A percentile compares a stretch with the other conserved stretches of the same genome.
phyloP scores from a whole-genome alignment of 2,329 filamentous ascomycete genomes.

The Emericellopsis cladophorae region DNA sequence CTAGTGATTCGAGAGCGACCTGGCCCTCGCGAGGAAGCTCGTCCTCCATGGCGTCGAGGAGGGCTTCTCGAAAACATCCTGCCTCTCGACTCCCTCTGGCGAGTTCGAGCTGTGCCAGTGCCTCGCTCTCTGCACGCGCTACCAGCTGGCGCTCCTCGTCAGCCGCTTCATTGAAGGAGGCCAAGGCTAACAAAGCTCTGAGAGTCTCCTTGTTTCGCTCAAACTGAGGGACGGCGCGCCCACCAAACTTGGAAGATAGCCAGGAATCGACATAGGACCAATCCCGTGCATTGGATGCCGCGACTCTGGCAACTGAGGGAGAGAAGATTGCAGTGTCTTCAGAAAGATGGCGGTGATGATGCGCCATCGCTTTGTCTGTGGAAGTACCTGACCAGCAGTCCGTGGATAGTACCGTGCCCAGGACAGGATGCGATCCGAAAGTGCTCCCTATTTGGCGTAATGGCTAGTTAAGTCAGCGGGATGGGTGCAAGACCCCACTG shows the following conservation, averaged over 20 bases:
- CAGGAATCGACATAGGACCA: conserved; percentile 83
- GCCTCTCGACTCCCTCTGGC: conserved; percentile 3
- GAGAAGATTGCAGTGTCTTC: conserved; percentile 48
- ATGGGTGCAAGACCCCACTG: too few relatives aligned
- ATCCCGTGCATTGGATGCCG: conserved; percentile 74
- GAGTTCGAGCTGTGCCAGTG: conserved; percentile 38
- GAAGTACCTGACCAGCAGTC: too few relatives aligned
- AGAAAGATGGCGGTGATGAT: conserved; percentile 6
- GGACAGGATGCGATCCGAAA: too few relatives aligned
- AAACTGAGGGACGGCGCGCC: conserved; percentile 54
- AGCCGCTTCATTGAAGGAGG: conserved; percentile 62
- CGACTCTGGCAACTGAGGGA: conserved; percentile 56
- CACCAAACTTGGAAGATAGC: conserved; percentile 59
- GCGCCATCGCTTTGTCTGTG: conserved; percentile 2
- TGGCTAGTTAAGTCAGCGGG: too few relatives aligned
- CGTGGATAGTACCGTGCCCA: too few relatives aligned
- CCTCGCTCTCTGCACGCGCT: conserved; percentile 43
- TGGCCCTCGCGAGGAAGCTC: conserved; percentile 41
- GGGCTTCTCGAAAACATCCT: conserved; percentile 15
- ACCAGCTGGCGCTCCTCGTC: conserved; percentile 56
- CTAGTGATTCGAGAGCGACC: conserved; percentile 43
- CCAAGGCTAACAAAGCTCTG: conserved; percentile 59
- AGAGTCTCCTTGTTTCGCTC: conserved; percentile 82
- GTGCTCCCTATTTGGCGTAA: too few relatives aligned
- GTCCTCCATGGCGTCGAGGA: conserved; percentile 41